Conservation (phyloP, 257 asterid genomes). For the Thymus quinquecostatus region DNA sequence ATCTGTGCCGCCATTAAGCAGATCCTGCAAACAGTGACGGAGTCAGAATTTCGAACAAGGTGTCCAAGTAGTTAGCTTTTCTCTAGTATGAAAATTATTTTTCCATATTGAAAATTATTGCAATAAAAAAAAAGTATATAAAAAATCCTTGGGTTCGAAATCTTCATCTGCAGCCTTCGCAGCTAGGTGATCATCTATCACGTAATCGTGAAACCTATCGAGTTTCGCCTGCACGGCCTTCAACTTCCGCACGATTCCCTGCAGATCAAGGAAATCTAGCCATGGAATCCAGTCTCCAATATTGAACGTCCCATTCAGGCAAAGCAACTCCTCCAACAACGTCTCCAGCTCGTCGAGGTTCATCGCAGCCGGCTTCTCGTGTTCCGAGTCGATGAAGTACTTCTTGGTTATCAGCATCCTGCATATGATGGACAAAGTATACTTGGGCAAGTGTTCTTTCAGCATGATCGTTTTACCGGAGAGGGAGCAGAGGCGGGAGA, state of each 20-base stretch:
- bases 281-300: conserved; percentile 63
- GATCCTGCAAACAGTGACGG: conserved; percentile 4
- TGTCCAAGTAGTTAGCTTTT: background rate
- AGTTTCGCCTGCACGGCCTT: conserved; percentile 35
- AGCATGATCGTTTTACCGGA: conserved; percentile 36
- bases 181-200: conserved; percentile 36
- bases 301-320: conserved; percentile 38
- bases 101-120: no score
- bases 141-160: conserved; percentile 10
- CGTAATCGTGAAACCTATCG: conserved; percentile 35
- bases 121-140: no score
- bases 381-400: conserved; percentile 18
- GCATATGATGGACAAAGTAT: conserved; percentile 1
- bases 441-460: conserved; percentile 30
- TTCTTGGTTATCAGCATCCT: conserved; percentile 28
- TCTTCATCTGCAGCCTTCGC: conserved; percentile 2
- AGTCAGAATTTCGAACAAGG: background rate
- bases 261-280: conserved; percentile 46
- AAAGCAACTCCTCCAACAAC: conserved; percentile 47
- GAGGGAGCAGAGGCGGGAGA: conserved; percentile 26
- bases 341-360: conserved; percentile 30
- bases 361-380: background rate
- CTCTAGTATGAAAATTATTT: no score
- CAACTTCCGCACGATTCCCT: conserved; percentile 49
- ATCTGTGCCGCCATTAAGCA: conserved; percentile 33